A percentile compares a stretch with the other conserved stretches of the same genome.
These are phyloP conservation scores for Penicillium arizonense DNA, from an alignment of 495 filamentous ascomycete genomes.

Conservation along the genomic window DNA sequence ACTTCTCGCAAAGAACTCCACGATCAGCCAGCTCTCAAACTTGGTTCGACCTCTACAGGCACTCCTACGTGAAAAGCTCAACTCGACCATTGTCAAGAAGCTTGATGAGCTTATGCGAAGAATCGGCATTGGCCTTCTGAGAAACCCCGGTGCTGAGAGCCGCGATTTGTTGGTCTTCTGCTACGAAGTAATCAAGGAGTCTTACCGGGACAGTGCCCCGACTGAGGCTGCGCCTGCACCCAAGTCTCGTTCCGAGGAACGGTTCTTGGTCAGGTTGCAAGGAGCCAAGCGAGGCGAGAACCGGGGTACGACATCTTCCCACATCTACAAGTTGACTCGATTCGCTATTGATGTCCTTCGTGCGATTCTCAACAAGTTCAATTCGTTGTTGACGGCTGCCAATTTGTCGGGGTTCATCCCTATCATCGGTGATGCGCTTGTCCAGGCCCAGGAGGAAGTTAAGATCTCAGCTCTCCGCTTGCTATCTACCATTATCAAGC, in stretches of 20 bases:
- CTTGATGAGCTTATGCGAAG: slow-evolving; percentile 86
- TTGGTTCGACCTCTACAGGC: slow-evolving; percentile 74
- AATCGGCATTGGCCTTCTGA: slow-evolving; percentile 76
- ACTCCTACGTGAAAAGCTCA: slow-evolving; percentile 78
- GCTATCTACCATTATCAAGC: slow-evolving; percentile 79
- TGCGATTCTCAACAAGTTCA: slow-evolving; percentile 75
- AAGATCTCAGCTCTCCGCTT: slow-evolving; percentile 80
- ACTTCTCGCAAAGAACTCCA: slow-evolving; percentile 76
- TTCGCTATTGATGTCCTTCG: slow-evolving; percentile 88
- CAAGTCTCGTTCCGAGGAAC: slow-evolving; percentile 59
- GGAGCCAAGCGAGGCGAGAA: slow-evolving; percentile 65
- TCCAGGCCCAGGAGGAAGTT: slow-evolving; percentile 84
- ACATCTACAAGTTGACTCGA: slow-evolving; percentile 77
- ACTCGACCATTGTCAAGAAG: slow-evolving; percentile 74
- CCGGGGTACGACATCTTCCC: slow-evolving; percentile 64
- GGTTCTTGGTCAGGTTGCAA: slow-evolving; percentile 74
- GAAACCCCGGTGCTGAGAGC: slow-evolving; percentile 71
- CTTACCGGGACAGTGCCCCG: slow-evolving; percentile 56
- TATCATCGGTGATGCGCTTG: slow-evolving; percentile 80
- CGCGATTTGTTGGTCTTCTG: slow-evolving; percentile 86
- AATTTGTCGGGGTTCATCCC: slow-evolving; percentile 85
- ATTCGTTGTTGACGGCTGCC: slow-evolving; percentile 68
- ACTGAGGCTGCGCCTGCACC: slow-evolving; percentile 33
- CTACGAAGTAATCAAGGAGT: slow-evolving; percentile 87
- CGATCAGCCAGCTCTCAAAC: slow-evolving; percentile 67